A percentile compares a stretch with the other conserved stretches of the same genome.
Conservation (phyloP, 139 green algal species). For the Monoraphidium neglectum region DNA sequence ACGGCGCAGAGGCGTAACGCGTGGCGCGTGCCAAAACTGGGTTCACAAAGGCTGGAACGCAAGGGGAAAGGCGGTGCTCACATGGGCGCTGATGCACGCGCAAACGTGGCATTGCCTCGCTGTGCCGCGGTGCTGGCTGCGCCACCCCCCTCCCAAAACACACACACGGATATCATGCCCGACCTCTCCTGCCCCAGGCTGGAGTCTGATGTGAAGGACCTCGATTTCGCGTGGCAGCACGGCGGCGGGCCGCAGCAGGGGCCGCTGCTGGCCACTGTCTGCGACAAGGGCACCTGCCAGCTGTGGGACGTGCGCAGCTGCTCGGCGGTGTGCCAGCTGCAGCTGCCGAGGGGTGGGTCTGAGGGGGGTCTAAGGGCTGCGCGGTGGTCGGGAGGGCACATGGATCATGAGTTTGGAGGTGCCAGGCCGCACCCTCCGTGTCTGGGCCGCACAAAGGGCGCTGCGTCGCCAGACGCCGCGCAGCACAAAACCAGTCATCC, state of each 20-base stretch:
- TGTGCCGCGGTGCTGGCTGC: background rate
- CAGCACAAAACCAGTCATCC: too few relatives aligned
- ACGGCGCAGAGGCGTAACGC: background rate
- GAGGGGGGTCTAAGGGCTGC: too few relatives aligned
- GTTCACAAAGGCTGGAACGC: background rate
- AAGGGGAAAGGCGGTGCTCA: background rate
- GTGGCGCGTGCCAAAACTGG: background rate
- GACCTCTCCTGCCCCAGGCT: constrained; percentile 6
- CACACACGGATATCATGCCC: background rate
- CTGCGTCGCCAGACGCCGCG: too few relatives aligned
- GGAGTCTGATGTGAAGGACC: constrained; percentile 21
- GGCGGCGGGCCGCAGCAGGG: background rate
- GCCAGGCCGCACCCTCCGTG: background rate
- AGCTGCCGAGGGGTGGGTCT: constrained; percentile 17
- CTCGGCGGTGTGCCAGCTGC: constrained; percentile 8
- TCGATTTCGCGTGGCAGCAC: constrained; percentile 11
- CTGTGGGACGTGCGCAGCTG: constrained; percentile 9
- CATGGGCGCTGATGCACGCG: background rate
- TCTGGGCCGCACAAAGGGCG: background rate
- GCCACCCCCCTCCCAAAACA: background rate
- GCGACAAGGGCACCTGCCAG: constrained; percentile 8
- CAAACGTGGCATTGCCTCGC: background rate
- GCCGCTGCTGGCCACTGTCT: constrained; percentile 16
- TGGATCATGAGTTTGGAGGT: background rate
- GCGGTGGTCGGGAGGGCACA: background rate